Percentiles rank a stretch among this genome's conserved stretches.
These are phyloP conservation scores for Phytophthora europaea DNA, from an alignment of 352 stramenopile genomes.

Conservation along the genomic window DNA sequence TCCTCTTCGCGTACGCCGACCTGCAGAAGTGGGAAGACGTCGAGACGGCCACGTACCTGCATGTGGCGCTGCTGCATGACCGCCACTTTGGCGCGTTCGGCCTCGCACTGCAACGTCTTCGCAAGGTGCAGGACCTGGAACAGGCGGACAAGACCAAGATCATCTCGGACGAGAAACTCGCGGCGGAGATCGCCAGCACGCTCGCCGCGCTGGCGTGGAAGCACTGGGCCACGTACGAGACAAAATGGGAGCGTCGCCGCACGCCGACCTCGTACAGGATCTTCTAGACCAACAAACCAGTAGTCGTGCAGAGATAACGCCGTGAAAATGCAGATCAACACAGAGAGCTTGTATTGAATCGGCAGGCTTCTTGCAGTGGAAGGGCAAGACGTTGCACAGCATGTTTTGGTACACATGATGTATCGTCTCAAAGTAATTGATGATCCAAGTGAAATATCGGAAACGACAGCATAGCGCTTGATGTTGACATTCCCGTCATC, in stretches of 20 bases:
- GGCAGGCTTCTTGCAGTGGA: neutral
- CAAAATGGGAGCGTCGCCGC: slow-evolving; percentile 70
- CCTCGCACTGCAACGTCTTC: slow-evolving; percentile 74
- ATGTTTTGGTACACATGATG: too few species aligned
- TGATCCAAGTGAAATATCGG: too few species aligned
- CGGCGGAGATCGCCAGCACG: slow-evolving; percentile 50
- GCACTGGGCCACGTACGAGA: slow-evolving; percentile 66
- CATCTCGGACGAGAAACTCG: slow-evolving; percentile 64
- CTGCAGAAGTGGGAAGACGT: slow-evolving; percentile 87
- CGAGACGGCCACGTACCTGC: slow-evolving; percentile 59
- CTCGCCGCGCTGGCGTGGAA: slow-evolving; percentile 60
- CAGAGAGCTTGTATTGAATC: neutral
- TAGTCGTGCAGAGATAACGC: neutral
- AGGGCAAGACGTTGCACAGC: neutral
- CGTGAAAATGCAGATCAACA: too few species aligned
- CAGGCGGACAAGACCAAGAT: slow-evolving; percentile 76
- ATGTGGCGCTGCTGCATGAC: slow-evolving; percentile 73
- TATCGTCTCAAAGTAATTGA: too few species aligned
- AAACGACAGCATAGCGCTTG: too few species aligned
- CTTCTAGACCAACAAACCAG: slow-evolving; percentile 49
- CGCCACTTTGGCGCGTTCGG: slow-evolving; percentile 55
- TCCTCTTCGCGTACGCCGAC: slow-evolving; percentile 52
- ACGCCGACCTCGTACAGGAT: slow-evolving; percentile 62
- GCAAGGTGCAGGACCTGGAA: slow-evolving; percentile 73
- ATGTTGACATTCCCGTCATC: too few species aligned